A percentile compares a stretch with the other conserved stretches of the same genome.
Evolutionary conservation across 2,329 filamentous ascomycete genomes (phyloP).

Genomic region (Massarina eburnea): DNA sequence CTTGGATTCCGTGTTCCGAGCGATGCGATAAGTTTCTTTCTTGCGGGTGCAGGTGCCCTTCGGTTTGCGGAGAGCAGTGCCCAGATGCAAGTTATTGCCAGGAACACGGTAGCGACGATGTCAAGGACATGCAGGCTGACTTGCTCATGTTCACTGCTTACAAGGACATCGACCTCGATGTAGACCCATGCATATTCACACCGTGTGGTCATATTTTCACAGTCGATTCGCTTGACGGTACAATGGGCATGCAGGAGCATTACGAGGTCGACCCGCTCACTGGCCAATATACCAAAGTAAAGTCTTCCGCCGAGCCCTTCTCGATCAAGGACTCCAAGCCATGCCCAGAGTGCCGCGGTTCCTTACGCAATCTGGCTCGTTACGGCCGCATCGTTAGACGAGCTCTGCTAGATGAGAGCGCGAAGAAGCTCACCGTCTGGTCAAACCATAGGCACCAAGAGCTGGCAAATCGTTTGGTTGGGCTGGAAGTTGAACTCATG

Average conservation of each 20-base stretch:
- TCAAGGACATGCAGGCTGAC: conserved; percentile 57
- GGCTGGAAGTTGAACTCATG: too few relatives aligned
- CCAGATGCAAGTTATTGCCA: conserved; percentile 56
- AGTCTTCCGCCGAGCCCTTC: conserved; percentile 51
- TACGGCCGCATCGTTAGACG: conserved; percentile 65
- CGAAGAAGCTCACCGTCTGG: conserved; percentile 67
- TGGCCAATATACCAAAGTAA: conserved; percentile 36
- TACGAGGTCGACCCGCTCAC: conserved; percentile 54
- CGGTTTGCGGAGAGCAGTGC: conserved; percentile 66
- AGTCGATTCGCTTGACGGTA: conserved; percentile 60
- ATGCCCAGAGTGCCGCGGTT: conserved; percentile 63
- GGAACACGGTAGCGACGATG: too few relatives aligned
- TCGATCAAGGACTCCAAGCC: conserved; percentile 48
- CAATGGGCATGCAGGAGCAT: conserved; percentile 56
- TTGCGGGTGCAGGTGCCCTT: conserved; percentile 67
- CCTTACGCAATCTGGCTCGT: conserved; percentile 58
- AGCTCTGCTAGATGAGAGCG: conserved; percentile 62
- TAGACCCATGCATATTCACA: conserved; percentile 64
- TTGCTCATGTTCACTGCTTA: conserved; percentile 59
- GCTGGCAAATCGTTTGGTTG: too few relatives aligned
- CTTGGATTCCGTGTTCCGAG: conserved; percentile 65
- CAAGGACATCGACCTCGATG: conserved; percentile 58
- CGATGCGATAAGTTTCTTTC: conserved; percentile 57
- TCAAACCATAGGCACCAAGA: too few relatives aligned
- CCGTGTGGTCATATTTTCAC: conserved; percentile 67